These are phyloP conservation scores for Hymenoscyphus fructigenus DNA, from an alignment of 2,329 filamentous ascomycete genomes.

Conservation along the genomic window DNA sequence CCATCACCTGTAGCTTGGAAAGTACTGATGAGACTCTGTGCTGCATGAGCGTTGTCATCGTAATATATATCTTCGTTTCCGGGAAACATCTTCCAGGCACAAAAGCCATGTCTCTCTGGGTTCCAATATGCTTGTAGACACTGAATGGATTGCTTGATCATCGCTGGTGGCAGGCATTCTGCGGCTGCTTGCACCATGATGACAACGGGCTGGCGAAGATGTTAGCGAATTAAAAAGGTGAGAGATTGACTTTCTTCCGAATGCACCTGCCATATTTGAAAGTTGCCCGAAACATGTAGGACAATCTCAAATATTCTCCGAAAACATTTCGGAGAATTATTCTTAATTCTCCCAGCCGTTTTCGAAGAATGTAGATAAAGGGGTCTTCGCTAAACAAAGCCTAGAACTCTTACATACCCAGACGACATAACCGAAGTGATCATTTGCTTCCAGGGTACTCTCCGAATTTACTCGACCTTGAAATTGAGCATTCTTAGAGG, in stretches of 20 bases:
- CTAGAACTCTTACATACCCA: slow-evolving; percentile 12
- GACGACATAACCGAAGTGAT: slow-evolving; percentile 26
- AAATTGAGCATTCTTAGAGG: slow-evolving; percentile 13
- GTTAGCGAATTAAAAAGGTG: not conserved
- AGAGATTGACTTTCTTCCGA: too few species aligned
- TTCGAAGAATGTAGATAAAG: too few species aligned
- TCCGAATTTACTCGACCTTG: slow-evolving; percentile 19
- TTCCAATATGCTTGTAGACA: slow-evolving; percentile 26
- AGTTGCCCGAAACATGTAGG: too few species aligned
- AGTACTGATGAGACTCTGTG: slow-evolving; percentile 22
- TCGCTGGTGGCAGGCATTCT: slow-evolving; percentile 18
- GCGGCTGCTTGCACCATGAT: slow-evolving; percentile 23
- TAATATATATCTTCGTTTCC: slow-evolving; percentile 29
- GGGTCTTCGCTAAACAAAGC: too few species aligned
- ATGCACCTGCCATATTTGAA: too few species aligned
- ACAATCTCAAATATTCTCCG: too few species aligned
- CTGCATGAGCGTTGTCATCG: slow-evolving; percentile 26
- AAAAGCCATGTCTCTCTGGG: slow-evolving; percentile 22
- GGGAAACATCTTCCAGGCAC: slow-evolving; percentile 28
- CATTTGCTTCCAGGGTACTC: slow-evolving; percentile 13
- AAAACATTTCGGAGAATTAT: too few species aligned
- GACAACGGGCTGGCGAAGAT: slow-evolving; percentile 14
- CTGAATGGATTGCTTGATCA: slow-evolving; percentile 7
- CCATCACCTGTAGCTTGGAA: slow-evolving; percentile 18
- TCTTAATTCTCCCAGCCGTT: too few species aligned